Evolutionary conservation across 2,329 filamentous ascomycete species (phyloP).

Genomic region (Diaporthe vexans): DNA sequence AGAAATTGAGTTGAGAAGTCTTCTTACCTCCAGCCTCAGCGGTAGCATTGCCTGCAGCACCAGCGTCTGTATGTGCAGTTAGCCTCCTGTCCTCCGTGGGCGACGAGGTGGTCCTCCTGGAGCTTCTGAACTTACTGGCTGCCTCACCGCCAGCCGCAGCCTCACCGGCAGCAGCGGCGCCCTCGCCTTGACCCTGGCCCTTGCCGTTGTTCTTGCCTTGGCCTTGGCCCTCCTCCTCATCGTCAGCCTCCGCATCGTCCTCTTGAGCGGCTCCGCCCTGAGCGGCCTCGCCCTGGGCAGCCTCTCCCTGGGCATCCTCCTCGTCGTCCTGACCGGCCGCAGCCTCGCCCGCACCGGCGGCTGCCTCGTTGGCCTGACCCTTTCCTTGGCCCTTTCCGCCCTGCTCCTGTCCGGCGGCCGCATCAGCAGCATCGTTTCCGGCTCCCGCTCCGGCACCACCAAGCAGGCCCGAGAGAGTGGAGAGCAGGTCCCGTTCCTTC

Average conservation of each 20-base stretch:
- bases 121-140: constrained; percentile 2
- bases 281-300: neutral
- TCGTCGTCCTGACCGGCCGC: constrained; percentile 6
- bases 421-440: constrained; percentile 2
- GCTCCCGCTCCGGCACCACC: constrained; percentile 4
- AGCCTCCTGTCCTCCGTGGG: neutral
- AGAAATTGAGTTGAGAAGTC: neutral
- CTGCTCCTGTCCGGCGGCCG: constrained; percentile 1
- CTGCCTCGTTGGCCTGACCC: neutral
- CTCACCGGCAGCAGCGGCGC: too few relatives aligned
- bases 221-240: neutral
- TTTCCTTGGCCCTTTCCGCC: neutral
- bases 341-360: constrained; percentile 4
- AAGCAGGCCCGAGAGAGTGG: constrained; percentile 4
- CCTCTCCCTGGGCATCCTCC: neutral
- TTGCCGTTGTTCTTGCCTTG: neutral
- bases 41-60: neutral
- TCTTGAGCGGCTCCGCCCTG: too few relatives aligned
- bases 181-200: neutral
- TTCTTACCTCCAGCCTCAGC: constrained; percentile 12
- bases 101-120: too few relatives aligned
- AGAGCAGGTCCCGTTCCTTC: constrained; percentile 13
- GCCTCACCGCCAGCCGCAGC: neutral
- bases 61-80: neutral
- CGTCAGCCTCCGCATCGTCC: neutral